Evolutionary conservation across 2,329 filamentous ascomycete genomes (phyloP), one percentile per base, ranked within the genome.

Genomic region (Neobulgaria alba): DNA sequence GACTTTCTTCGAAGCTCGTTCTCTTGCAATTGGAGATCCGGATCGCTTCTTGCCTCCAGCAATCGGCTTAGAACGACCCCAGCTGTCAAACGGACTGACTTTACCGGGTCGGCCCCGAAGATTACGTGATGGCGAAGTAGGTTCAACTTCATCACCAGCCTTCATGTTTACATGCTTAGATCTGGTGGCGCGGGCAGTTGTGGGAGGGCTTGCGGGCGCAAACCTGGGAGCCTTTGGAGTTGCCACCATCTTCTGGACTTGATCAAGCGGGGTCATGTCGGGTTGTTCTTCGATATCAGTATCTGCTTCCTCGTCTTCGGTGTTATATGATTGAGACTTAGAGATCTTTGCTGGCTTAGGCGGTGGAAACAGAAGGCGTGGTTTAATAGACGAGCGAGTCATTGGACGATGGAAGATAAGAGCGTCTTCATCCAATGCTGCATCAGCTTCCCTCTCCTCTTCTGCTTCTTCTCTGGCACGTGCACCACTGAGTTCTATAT

Each of bases 381-480:
- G 83, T 61, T 83, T 81, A 57, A 88, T 70, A 1, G 73, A 68
- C n/a, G 80, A 79, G 43, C 82, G 77, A 17, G 79, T 82, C 39
- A 82, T 62, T 16, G 70, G 75, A 20, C 67, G 51, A 39, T 45
- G 46, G 61, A 44, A 60, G 52, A 31, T 61, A 59, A 50, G 23
- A 17, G 46, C 42, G 16, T 43, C 57, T 49, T 45, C 56, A 20
- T 63, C 60, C 34, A 57, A 51, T 21, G 64, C 61, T 10, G 58
- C 54, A 12, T 49, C 51, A 37, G 51, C 49, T 15, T 65, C 63
- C 33, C 33, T 37, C 20, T 49, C 42, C 15, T 34, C 39, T 9
- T 43, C 40, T 31, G 40, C 20, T 17, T 17, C 40, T 33, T 42
- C 40, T 26, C 43, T 21, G 18, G 17, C 39, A 29, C 38, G 35